These are phyloP conservation scores for Cyclostephanos tholiformis DNA, from an alignment of 108 stramenopile genomes.

Conservation along the genomic window DNA sequence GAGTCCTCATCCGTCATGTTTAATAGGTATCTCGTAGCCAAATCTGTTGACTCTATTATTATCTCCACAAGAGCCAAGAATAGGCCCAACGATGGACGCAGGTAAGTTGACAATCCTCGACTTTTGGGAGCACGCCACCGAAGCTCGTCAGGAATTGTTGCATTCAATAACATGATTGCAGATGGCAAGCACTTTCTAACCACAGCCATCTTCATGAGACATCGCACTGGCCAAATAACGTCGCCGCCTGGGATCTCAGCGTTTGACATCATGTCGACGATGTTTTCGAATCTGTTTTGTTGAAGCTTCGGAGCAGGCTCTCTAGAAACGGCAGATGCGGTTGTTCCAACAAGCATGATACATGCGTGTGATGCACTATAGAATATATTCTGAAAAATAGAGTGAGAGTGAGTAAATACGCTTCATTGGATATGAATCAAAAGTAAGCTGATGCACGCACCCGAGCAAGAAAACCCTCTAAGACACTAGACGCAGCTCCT, in stretches of 20 bases:
- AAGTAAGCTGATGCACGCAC: not conserved
- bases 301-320: slow-evolving; percentile 21
- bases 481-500: slow-evolving; percentile 63
- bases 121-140: slow-evolving; percentile 50
- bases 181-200: slow-evolving; percentile 64
- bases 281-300: slow-evolving; percentile 19
- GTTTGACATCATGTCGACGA: slow-evolving; percentile 35
- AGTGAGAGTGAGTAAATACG: not conserved
- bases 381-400: slow-evolving; percentile 34
- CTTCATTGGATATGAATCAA: not conserved
- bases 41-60: slow-evolving; percentile 58
- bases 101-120: slow-evolving; percentile 12
- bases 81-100: slow-evolving; percentile 51
- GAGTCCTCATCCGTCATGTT: slow-evolving; percentile 64
- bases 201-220: slow-evolving; percentile 67
- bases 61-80: slow-evolving; percentile 56
- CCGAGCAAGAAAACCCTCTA: slow-evolving; percentile 61
- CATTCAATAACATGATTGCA: slow-evolving; percentile 70
- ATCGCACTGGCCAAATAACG: slow-evolving; percentile 70
- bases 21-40: slow-evolving; percentile 57
- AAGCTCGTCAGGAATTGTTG: slow-evolving; percentile 77
- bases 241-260: slow-evolving; percentile 33
- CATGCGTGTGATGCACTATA: slow-evolving; percentile 73
- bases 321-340: slow-evolving; percentile 48
- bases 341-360: slow-evolving; percentile 62